Percentiles rank a stretch among this genome's conserved stretches.
These are phyloP conservation scores for Talaromyces proteolyticus DNA, from an alignment of 495 filamentous ascomycete genomes.

Conservation along the genomic window DNA sequence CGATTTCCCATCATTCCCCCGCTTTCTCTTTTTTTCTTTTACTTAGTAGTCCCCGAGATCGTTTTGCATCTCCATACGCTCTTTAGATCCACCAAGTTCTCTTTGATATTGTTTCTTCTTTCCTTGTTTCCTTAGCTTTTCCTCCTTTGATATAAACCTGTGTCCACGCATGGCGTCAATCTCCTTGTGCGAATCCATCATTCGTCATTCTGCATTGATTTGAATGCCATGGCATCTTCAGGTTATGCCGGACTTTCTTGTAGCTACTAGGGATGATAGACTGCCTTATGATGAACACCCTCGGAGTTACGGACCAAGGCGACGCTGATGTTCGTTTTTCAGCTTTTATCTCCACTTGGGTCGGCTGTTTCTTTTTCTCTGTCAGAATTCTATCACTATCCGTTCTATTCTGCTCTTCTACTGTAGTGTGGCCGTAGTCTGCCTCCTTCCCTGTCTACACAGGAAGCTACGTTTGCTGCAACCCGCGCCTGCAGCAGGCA, in stretches of 20 bases:
- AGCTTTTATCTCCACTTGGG: constrained; percentile 4
- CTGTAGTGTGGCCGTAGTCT: too few relatives aligned
- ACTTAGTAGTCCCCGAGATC: constrained; percentile 14
- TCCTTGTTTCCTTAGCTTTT: constrained; percentile 1
- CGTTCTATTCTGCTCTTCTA: constrained; percentile 14
- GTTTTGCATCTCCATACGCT: constrained; percentile 17
- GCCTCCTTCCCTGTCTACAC: too few relatives aligned
- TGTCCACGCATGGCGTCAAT: neutral
- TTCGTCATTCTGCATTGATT: constrained; percentile 3
- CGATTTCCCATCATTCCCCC: constrained; percentile 3
- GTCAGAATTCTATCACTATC: constrained; percentile 6
- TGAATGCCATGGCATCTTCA: neutral
- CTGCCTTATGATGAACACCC: constrained; percentile 13
- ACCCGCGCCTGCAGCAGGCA: too few relatives aligned
- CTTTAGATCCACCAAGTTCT: constrained; percentile 11
- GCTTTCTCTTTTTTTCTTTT: neutral
- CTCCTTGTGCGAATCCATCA: constrained; percentile 1
- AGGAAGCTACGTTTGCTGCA: too few relatives aligned
- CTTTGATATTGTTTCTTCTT: neutral
- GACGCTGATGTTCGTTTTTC: constrained; percentile 3
- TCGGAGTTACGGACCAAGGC: constrained; percentile 11
- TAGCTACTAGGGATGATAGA: constrained; percentile 16
- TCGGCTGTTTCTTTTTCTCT: constrained; percentile 10
- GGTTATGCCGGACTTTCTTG: constrained; percentile 6
- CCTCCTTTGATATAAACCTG: neutral